These are phyloP conservation scores for Trichothecium roseum DNA, from an alignment of 2,329 filamentous ascomycete genomes.

Conservation along the genomic window DNA sequence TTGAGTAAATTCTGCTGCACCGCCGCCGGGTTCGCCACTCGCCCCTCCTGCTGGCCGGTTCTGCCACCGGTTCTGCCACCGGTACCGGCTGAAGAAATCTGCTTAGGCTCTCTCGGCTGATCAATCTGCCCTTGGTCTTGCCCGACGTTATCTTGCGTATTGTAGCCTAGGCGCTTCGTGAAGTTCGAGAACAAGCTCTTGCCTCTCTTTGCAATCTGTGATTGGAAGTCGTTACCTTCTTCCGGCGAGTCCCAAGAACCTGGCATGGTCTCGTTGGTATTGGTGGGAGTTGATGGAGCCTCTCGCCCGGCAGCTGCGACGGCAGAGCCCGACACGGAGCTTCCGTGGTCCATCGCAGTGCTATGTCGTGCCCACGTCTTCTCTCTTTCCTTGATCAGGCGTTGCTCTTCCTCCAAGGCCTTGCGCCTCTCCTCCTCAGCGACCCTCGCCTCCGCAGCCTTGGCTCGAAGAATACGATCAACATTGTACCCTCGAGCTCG, in stretches of 20 bases:
- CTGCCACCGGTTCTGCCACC: constrained; percentile 7
- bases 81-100: too few species aligned
- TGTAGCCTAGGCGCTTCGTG: constrained; percentile 57
- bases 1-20: constrained; percentile 64
- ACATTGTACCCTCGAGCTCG: constrained; percentile 92
- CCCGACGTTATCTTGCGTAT: constrained; percentile 33
- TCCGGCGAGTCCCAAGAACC: constrained; percentile 65
- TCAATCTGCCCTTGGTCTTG: constrained; percentile 29
- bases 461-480: constrained; percentile 80
- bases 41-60: constrained; percentile 26
- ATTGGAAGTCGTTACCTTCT: constrained; percentile 20
- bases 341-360: constrained; percentile 3
- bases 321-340: constrained; percentile 18
- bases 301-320: constrained; percentile 23
- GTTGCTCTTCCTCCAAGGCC: constrained; percentile 62
- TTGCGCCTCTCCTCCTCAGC: constrained; percentile 74
- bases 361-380: constrained; percentile 28
- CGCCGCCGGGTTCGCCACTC: constrained; percentile 48
- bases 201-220: constrained; percentile 27
- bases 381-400: constrained; percentile 49
- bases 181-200: constrained; percentile 59
- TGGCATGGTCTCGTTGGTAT: constrained; percentile 48
- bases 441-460: constrained; percentile 77
- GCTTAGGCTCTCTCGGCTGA: constrained; percentile 16
- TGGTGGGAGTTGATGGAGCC: constrained; percentile 28